phyloP scores from a whole-genome alignment of 2,329 filamentous ascomycete species.

The Colletotrichum sp. region DNA sequence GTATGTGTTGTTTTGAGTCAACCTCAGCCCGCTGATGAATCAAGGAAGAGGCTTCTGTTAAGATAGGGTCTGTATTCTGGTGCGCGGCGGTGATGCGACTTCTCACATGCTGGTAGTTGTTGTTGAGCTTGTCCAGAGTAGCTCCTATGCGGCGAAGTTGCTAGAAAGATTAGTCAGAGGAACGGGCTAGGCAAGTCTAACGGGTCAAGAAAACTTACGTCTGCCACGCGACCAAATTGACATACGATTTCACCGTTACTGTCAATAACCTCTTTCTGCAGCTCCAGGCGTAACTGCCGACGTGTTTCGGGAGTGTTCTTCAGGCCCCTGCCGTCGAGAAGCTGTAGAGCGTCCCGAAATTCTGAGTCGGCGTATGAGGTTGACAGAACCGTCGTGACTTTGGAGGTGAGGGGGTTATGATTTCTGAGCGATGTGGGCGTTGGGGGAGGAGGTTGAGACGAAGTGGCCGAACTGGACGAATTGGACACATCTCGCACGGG shows the following conservation, averaged over 20 bases:
- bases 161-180: slow-evolving; percentile 44
- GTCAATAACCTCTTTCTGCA: slow-evolving; percentile 91
- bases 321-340: slow-evolving; percentile 75
- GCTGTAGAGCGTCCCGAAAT: slow-evolving; percentile 81
- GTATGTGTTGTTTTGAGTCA: slow-evolving; percentile 79
- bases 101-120: slow-evolving; percentile 81
- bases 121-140: slow-evolving; percentile 80
- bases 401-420: slow-evolving; percentile 75
- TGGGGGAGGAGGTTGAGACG: slow-evolving; percentile 23
- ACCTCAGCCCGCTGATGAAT: slow-evolving; percentile 75
- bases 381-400: slow-evolving; percentile 85
- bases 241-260: slow-evolving; percentile 88
- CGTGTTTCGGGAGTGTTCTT: slow-evolving; percentile 80
- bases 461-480: slow-evolving; percentile 5
- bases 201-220: slow-evolving; percentile 60
- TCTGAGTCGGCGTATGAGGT: slow-evolving; percentile 92
- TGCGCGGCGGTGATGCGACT: slow-evolving; percentile 78
- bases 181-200: background rate
- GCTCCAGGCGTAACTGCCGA: slow-evolving; percentile 78
- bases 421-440: slow-evolving; percentile 41
- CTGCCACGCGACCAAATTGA: slow-evolving; percentile 88
- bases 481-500: slow-evolving; percentile 15
- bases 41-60: slow-evolving; percentile 78
- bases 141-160: slow-evolving; percentile 86
- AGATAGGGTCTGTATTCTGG: slow-evolving; percentile 72